Evolutionary conservation across 495 filamentous ascomycete genomes (phyloP).

Genomic region (Penicillium manginii): DNA sequence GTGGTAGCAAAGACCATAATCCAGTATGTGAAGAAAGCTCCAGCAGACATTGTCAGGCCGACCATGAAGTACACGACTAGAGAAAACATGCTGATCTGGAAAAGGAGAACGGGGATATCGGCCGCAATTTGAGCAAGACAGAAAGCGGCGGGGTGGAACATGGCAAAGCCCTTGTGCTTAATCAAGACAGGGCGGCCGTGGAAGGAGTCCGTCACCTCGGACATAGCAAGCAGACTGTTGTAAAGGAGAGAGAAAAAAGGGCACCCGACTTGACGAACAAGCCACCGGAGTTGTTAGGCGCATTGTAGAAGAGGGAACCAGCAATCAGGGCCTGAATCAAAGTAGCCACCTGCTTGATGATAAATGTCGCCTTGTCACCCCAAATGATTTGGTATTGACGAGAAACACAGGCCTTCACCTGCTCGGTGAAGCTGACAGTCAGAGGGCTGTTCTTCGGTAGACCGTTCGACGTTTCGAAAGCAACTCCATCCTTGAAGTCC

Average conservation of each 20-base stretch:
- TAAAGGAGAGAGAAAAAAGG: conserved; percentile 77
- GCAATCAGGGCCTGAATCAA: conserved; percentile 45
- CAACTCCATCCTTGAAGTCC: conserved; percentile 52
- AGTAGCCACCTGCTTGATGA: conserved; percentile 60
- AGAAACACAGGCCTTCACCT: conserved; percentile 58
- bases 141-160: conserved; percentile 75
- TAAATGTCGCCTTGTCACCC: conserved; percentile 62
- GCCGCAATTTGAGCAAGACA: conserved; percentile 71
- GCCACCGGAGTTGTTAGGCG: conserved; percentile 43
- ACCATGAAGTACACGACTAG: conserved; percentile 79
- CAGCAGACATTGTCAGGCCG: conserved; percentile 48
- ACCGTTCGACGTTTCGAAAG: conserved; percentile 44
- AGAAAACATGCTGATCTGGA: conserved; percentile 67
- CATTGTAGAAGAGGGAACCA: conserved; percentile 46
- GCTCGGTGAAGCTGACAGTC: conserved; percentile 60
- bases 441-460: conserved; percentile 52
- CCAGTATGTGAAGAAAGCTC: conserved; percentile 58
- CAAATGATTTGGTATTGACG: conserved; percentile 62
- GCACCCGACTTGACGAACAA: conserved; percentile 58
- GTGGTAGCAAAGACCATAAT: conserved; percentile 46
- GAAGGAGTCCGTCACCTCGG: conserved; percentile 74
- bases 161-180: conserved; percentile 76
- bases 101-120: conserved; percentile 69
- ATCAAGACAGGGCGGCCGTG: conserved; percentile 69
- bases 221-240: conserved; percentile 71